Conservation (phyloP, 352 stramenopile genomes). For the Elongisporangium anandrum region DNA sequence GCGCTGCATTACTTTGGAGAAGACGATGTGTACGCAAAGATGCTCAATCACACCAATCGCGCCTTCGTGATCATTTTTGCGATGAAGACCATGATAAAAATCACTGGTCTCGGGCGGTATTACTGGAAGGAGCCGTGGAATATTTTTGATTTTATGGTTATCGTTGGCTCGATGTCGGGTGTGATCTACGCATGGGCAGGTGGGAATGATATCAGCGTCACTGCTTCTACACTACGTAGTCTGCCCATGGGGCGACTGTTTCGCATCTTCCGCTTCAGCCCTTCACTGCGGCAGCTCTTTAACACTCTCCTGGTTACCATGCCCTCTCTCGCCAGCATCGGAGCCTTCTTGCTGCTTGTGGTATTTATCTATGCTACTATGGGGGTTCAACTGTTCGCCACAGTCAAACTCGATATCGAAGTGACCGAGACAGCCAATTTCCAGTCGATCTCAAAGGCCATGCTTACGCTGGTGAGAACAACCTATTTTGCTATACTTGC, state of each 20-base stretch:
- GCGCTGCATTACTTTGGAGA: constrained; percentile 72
- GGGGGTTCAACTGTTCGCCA: constrained; percentile 84
- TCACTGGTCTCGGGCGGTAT: constrained; percentile 44
- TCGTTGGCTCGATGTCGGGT: constrained; percentile 25
- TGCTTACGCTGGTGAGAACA: constrained; percentile 28
- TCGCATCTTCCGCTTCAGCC: constrained; percentile 50
- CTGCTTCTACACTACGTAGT: constrained; percentile 53
- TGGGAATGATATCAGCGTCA: constrained; percentile 18
- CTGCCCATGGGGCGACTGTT: constrained; percentile 68
- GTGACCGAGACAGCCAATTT: constrained; percentile 79
- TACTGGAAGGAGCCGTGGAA: constrained; percentile 77
- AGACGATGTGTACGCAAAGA: constrained; percentile 27
- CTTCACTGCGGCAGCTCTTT: constrained; percentile 69
- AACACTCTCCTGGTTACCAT: constrained; percentile 79
- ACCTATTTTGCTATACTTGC: not conserved
- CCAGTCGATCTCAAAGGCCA: constrained; percentile 60
- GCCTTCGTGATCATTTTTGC: constrained; percentile 72
- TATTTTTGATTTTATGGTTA: constrained; percentile 62
- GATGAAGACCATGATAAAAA: constrained; percentile 67
- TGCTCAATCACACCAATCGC: constrained; percentile 60
- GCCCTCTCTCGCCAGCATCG: constrained; percentile 77
- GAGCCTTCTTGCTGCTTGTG: constrained; percentile 72
- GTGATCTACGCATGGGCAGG: constrained; percentile 26
- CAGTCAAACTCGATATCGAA: constrained; percentile 44
- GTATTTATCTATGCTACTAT: constrained; percentile 88